phyloP scores from a whole-genome alignment of 2,329 filamentous ascomycete genomes.

The Calonectria hawksworthii region DNA sequence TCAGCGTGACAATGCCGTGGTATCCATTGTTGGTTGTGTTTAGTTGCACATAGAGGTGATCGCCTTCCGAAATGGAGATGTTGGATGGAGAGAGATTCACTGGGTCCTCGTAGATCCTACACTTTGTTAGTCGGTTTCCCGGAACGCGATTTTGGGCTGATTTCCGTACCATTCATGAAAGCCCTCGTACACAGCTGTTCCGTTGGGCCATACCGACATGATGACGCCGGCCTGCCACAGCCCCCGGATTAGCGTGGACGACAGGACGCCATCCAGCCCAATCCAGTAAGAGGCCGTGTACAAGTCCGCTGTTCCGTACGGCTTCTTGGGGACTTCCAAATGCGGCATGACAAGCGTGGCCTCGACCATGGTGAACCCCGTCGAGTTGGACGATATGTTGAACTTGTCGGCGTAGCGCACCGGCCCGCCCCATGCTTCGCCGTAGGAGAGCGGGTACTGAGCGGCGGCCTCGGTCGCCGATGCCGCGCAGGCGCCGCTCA shows the following conservation, averaged over 20 bases:
- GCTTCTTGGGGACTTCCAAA: neutral
- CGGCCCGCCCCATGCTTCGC: neutral
- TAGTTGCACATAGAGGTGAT: neutral
- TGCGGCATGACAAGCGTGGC: neutral
- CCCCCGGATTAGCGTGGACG: neutral
- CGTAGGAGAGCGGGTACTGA: neutral
- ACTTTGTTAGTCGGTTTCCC: neutral
- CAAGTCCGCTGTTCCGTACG: neutral
- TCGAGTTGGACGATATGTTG: neutral
- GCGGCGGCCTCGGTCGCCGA: neutral
- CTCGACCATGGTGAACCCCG: neutral
- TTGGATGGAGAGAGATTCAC: neutral
- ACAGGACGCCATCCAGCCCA: neutral
- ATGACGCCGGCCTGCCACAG: slow-evolving; percentile 5
- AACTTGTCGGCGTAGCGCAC: slow-evolving; percentile 3
- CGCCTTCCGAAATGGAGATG: neutral
- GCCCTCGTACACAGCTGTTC: neutral
- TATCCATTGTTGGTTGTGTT: neutral
- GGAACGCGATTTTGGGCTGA: too few relatives aligned
- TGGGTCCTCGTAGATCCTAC: neutral
- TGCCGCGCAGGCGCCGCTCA: neutral
- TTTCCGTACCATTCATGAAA: neutral
- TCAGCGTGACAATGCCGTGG: neutral
- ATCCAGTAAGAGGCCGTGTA: slow-evolving; percentile 4
- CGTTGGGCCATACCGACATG: neutral